Evolutionary conservation across 176 grass and related monocot species (phyloP), one percentile per base, ranked within the genome.

Genomic region (Juncus inflexus): DNA sequence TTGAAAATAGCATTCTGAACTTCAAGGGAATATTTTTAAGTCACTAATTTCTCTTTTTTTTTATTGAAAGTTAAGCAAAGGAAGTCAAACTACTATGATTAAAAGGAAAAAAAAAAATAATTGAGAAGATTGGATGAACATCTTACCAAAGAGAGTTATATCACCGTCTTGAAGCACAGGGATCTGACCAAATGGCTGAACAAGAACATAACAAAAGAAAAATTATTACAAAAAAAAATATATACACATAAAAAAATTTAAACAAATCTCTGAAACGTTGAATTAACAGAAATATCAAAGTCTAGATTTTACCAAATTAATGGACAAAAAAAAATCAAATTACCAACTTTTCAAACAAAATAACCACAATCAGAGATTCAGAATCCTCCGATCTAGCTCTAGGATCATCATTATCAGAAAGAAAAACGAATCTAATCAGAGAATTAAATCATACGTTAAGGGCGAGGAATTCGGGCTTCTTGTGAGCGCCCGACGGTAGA

Each of bases 161-260:
- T 88, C 87, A 1, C 74, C 91, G 15, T 96, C 91, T 65, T 88
- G 65, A 36, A 96, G 56, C 37, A 40, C 87, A 0, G 91, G 91
- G 74, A 96, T 83, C 81, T 96, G 82, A 63, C 87, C 91, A 3
- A 96, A 96, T 37, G 91, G 91, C 91, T 96, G 84, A 82, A 70
- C 11, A 3, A 64, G 43, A 6, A 6, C 43, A 47, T 6, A 47
- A 47, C 9, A 9, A 47, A 47, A 6, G 43, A 47, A 77, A 12
- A 13, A 57, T 57, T 12, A 57, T 57, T 57, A 13, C 5, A 73
- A 60, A 3, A 54, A 52, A 54, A 52, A 8, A 50, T 74, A 3
- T 3, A 14, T 28, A 28, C 19, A 28, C 19, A 28, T 28, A 0
- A 28, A 28, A 28, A 28, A 28, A 28, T 28, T 28, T 28, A 28